Evolutionary conservation across 106 monocot species (phyloP), one percentile per base, ranked within the genome.

Genomic region (Dendrobium catenatum): DNA sequence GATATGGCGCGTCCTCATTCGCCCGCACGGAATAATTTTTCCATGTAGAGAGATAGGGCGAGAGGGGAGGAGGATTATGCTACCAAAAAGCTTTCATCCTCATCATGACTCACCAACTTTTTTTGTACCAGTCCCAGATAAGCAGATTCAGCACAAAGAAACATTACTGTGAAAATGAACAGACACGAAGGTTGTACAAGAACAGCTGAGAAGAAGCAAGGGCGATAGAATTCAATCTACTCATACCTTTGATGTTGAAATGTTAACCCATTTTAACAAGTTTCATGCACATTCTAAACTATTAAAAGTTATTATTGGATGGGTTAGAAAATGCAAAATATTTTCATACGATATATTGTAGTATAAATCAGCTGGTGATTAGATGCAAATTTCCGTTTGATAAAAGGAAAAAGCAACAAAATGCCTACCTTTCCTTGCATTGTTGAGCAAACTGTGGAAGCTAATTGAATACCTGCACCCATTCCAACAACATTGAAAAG

Each of bases 371-470:
- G 26, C 26, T 8, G 15, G 70, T 37, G 15, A 70, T 70, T 70
- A 17, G 9, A 70, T 76, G 76, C 4, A 49, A 76, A 49, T 51
- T 76, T 4, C 26, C 8, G 27, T 76, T 76, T 51, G 49, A 51
- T 27, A 51, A 76, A 74, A 79, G 40, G 10, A 79, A 37, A 20
- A 27, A 77, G 31, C 0, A 76, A 33, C 29, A 77, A 20, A 40
- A 66, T 33, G 42, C 20, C 33, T 85, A 98, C 97, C 97, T 98
- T 98, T 49, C 97, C 97, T 84, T 98, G 94, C 73, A 90, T 92
- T 75, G 97, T 87, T 40, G 97, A 98, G 76, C 94, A 95, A 79
- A 98, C 84, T 15, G 94, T 95, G 29, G 97, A 98, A 46, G 97
- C 97, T 55, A 98, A 87, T 68, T 93, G 95, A 76, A 98, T 98